Evolutionary conservation across 768 basidiomycete genomes (phyloP).

Genomic region (Boletus coccyginus): DNA sequence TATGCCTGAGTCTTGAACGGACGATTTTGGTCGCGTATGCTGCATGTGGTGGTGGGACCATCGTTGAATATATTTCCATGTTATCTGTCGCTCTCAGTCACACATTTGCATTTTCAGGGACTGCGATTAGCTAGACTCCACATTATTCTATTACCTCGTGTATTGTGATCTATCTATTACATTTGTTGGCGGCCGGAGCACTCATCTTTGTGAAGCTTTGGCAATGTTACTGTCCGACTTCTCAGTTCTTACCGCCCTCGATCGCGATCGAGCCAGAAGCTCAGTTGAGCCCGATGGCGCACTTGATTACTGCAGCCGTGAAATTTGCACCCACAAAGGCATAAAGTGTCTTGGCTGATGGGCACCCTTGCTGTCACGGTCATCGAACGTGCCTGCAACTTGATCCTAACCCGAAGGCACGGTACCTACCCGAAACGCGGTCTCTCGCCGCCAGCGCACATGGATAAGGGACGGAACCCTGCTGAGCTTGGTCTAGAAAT

Average conservation of each 20-base stretch:
- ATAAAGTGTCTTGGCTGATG: background rate
- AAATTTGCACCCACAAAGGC: background rate
- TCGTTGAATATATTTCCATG: background rate
- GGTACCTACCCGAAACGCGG: background rate
- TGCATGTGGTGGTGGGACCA: background rate
- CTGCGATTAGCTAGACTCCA: background rate
- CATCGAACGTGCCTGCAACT: background rate
- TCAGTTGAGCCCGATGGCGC: background rate
- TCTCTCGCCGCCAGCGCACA: background rate
- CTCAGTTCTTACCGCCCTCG: conserved; percentile 1
- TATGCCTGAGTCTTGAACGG: conserved; percentile 14
- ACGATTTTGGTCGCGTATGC: background rate
- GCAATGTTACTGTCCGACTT: background rate
- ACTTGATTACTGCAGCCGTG: conserved; percentile 2
- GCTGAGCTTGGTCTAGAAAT: background rate
- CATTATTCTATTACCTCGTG: background rate
- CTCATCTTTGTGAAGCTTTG: background rate
- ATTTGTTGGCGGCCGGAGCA: background rate
- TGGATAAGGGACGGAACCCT: background rate
- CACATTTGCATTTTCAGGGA: background rate
- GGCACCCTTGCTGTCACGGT: background rate
- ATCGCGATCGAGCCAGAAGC: conserved; percentile 20
- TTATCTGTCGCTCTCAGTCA: background rate
- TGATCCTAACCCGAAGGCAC: background rate
- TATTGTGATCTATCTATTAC: background rate